Percentiles rank a stretch among this genome's conserved stretches.
These are phyloP conservation scores for Tanozyma kutaoensis DNA, from an alignment of 805 yeast species.

Conservation along the genomic window DNA sequence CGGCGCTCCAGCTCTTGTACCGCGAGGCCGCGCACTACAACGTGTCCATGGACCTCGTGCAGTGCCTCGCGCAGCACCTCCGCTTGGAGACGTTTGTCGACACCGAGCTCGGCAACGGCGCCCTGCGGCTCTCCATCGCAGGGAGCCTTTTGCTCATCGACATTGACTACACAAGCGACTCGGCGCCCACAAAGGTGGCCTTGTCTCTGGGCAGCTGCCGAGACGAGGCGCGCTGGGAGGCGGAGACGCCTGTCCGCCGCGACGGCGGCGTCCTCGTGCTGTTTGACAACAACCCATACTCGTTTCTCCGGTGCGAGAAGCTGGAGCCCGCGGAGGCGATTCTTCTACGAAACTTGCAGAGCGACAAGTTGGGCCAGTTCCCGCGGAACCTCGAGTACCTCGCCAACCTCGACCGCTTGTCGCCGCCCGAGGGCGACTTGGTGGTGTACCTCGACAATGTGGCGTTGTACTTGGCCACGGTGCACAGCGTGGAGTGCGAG, in stretches of 20 bases:
- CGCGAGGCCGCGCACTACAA: constrained; percentile 17
- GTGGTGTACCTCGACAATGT: constrained; percentile 17
- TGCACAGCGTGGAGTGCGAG: constrained; percentile 12
- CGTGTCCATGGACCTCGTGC: constrained; percentile 22
- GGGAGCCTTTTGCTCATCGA: constrained; percentile 27
- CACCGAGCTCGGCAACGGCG: constrained; percentile 10
- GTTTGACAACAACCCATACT: neutral
- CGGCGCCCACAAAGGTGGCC: constrained; percentile 13
- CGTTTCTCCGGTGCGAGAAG: neutral
- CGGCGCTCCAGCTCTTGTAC: no score
- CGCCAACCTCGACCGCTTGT: constrained; percentile 20
- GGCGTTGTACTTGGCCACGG: constrained; percentile 13
- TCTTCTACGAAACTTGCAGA: constrained; percentile 13
- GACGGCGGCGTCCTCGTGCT: neutral
- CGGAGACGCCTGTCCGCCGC: neutral
- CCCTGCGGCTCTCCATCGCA: constrained; percentile 23
- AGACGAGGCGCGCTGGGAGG: neutral
- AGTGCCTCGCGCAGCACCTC: constrained; percentile 25
- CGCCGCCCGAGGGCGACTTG: constrained; percentile 17
- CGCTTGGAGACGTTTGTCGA: constrained; percentile 29
- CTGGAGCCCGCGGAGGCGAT: constrained; percentile 11
- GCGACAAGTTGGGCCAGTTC: constrained; percentile 12
- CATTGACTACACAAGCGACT: constrained; percentile 19
- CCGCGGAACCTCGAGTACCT: constrained; percentile 23
- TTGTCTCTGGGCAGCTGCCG: constrained; percentile 17